A percentile compares a stretch with the other conserved stretches of the same genome.
These are phyloP conservation scores for Pleurotus eryngii DNA, from an alignment of 768 basidiomycete species.

Conservation along the genomic window DNA sequence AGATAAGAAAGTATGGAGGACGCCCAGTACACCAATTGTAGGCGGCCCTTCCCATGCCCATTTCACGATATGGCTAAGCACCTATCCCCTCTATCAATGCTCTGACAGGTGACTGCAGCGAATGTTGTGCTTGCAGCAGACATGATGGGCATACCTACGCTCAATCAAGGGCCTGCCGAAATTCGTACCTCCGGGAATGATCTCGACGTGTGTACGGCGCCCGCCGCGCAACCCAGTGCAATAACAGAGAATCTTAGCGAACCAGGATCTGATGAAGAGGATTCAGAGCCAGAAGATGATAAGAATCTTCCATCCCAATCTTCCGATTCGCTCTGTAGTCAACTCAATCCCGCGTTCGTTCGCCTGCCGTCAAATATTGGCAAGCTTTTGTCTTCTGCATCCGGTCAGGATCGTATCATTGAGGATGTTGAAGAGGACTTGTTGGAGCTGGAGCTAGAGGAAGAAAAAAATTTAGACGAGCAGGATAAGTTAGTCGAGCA, in stretches of 20 bases:
- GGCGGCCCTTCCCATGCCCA: not conserved
- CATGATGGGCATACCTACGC: constrained; percentile 37
- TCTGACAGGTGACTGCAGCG: constrained; percentile 31
- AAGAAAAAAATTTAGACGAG: constrained; percentile 39
- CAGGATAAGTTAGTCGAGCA: constrained; percentile 28
- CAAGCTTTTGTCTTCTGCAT: not conserved
- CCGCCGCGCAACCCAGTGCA: constrained; percentile 6
- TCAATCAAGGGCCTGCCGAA: constrained; percentile 19
- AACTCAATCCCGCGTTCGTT: constrained; percentile 22
- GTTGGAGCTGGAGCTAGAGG: constrained; percentile 34
- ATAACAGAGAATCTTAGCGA: not conserved
- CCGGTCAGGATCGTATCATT: constrained; percentile 9
- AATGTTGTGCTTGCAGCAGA: constrained; percentile 49
- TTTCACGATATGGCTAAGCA: not conserved
- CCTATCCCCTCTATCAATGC: not conserved
- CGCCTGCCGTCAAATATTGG: constrained; percentile 10
- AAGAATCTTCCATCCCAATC: not conserved
- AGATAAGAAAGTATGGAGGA: constrained; percentile 58
- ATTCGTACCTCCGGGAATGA: constrained; percentile 9
- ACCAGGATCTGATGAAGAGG: constrained; percentile 17
- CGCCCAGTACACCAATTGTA: constrained; percentile 41
- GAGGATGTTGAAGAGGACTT: constrained; percentile 32
- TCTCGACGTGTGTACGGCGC: constrained; percentile 15
- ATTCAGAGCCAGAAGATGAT: constrained; percentile 8
- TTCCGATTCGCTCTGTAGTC: constrained; percentile 16